phyloP scores from a whole-genome alignment of 1,284 basidiomycete genomes.

The Sporisorium sorghi region DNA sequence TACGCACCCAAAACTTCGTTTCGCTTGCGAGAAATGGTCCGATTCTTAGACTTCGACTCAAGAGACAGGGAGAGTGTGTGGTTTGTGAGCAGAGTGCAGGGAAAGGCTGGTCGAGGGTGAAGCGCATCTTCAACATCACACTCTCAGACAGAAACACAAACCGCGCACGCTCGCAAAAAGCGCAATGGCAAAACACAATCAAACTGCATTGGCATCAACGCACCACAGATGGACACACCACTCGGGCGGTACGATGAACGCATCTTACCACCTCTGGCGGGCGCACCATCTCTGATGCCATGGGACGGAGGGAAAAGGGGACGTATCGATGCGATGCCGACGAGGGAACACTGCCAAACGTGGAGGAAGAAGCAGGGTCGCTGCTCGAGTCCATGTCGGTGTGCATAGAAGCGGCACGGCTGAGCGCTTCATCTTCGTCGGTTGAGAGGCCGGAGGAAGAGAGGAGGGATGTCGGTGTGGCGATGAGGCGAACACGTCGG shows the following conservation, averaged over 20 bases:
- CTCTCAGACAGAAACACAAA: neutral
- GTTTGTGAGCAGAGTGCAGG: no score
- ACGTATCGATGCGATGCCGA: conserved; percentile 20
- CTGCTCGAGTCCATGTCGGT: conserved; percentile 2
- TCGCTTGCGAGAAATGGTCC: neutral
- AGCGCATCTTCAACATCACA: no score
- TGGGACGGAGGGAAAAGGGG: conserved; percentile 17
- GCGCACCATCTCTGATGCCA: conserved; percentile 55
- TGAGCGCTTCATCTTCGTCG: neutral
- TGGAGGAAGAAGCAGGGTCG: conserved; percentile 16
- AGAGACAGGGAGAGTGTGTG: no score
- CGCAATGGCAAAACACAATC: neutral
- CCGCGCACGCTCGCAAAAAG: no score
- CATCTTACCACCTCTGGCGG: conserved; percentile 32
- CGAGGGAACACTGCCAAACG: neutral
- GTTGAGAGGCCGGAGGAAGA: no score
- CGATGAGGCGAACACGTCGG: neutral
- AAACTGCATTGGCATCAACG: conserved; percentile 9
- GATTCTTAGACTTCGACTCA: no score
- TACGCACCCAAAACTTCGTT: no score
- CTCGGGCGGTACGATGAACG: neutral
- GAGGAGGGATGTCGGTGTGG: neutral
- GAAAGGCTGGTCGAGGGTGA: no score
- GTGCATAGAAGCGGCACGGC: conserved; percentile 3
- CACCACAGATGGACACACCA: conserved; percentile 15